phyloP scores from a whole-genome alignment of 306 rosid genomes.

The Vigna hirtella region DNA sequence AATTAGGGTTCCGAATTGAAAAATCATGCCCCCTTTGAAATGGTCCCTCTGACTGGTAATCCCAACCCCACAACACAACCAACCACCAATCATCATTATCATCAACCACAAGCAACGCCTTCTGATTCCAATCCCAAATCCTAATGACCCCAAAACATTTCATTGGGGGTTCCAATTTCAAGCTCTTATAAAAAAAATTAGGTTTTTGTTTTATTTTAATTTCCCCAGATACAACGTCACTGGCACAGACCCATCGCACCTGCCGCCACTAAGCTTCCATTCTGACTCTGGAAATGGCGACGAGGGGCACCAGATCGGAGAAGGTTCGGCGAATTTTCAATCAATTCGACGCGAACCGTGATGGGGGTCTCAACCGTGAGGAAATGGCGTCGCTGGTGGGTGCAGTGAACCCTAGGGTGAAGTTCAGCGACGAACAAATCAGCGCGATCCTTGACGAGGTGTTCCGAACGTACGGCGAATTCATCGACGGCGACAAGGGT shows the following conservation, averaged over 20 bases:
- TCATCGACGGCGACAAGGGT: constrained; percentile 88
- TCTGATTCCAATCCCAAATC: constrained; percentile 33
- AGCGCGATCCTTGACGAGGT: constrained; percentile 97
- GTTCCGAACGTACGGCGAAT: constrained; percentile 85
- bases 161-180: constrained; percentile 51
- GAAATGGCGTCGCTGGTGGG: constrained; percentile 98
- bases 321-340: constrained; percentile 89
- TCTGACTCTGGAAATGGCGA: constrained; percentile 64
- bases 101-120: constrained; percentile 18
- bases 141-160: constrained; percentile 29
- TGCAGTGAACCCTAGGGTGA: constrained; percentile 98
- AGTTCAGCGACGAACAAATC: constrained; percentile 97
- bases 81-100: constrained; percentile 11
- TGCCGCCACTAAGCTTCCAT: constrained; percentile 26
- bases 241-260: constrained; percentile 27
- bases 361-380: constrained; percentile 87
- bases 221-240: neutral
- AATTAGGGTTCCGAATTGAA: constrained; percentile 24
- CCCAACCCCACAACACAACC: constrained; percentile 21
- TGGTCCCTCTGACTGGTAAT: constrained; percentile 23
- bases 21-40: constrained; percentile 1
- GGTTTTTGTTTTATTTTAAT: neutral
- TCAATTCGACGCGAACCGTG: constrained; percentile 82
- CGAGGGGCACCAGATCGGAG: constrained; percentile 98
- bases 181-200: constrained; percentile 21